Percentiles rank a stretch among this genome's conserved stretches.
These are phyloP conservation scores for Lunularia cruciata DNA, from an alignment of 225 moss, liverwort and hornwort species.

Conservation along the genomic window DNA sequence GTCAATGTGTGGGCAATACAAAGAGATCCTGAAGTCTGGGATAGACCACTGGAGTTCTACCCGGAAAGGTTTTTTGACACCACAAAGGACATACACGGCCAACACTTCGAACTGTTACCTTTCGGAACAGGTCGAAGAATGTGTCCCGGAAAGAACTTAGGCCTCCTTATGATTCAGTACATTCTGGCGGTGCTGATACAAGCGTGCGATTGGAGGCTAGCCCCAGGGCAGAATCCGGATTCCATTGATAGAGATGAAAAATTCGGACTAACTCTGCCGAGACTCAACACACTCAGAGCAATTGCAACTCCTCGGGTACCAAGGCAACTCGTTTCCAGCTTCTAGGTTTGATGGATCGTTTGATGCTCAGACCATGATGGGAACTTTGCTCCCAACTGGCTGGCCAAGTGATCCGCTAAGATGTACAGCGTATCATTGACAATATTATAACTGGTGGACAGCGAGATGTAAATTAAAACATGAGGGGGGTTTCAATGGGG, in stretches of 20 bases:
- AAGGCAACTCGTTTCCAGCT: too few species aligned
- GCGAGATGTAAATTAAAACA: too few species aligned
- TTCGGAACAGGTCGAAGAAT: constrained; percentile 5
- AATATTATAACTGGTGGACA: too few species aligned
- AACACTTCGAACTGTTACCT: constrained; percentile 44
- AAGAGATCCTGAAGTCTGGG: constrained; percentile 31
- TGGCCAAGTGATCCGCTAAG: too few species aligned
- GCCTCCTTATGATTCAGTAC: constrained; percentile 5
- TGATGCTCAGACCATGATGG: too few species aligned
- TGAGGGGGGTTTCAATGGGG: too few species aligned
- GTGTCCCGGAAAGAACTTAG: constrained; percentile 13
- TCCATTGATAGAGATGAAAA: background rate
- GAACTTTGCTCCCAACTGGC: too few species aligned
- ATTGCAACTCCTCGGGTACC: constrained; percentile 8
- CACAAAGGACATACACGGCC: constrained; percentile 29
- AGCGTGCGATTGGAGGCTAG: constrained; percentile 9
- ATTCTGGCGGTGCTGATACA: constrained; percentile 11
- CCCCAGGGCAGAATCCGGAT: background rate
- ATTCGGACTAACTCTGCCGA: background rate
- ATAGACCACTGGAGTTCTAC: constrained; percentile 38
- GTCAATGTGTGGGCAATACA: constrained; percentile 52
- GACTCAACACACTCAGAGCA: background rate
- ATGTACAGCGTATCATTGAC: too few species aligned
- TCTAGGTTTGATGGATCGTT: too few species aligned
- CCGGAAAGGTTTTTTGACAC: constrained; percentile 54